A percentile compares a stretch with the other conserved stretches of the same genome.
Evolutionary conservation across 345 rosid genomes (phyloP).

Genomic region (Cardamine resedifolia): DNA sequence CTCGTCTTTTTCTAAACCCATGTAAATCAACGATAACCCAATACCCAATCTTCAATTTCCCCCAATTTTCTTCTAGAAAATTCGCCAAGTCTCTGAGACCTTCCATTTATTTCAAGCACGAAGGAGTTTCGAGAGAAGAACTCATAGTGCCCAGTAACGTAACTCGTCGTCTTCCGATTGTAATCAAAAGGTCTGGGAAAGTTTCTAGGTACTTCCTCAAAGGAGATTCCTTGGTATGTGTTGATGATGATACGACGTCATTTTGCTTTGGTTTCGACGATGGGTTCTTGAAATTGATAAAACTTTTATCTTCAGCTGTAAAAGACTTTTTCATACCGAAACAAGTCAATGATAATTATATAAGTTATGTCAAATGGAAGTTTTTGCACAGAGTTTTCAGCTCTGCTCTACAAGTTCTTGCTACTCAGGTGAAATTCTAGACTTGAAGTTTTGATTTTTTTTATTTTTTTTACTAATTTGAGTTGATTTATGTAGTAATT

Average conservation of each 20-base stretch:
- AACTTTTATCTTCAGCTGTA: conserved; percentile 43
- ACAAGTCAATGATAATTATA: conserved; percentile 56
- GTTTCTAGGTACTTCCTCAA: conserved; percentile 29
- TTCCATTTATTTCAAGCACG: conserved; percentile 21
- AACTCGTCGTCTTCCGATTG: conserved; percentile 14
- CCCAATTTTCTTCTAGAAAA: neutral
- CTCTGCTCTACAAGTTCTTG: conserved; percentile 91
- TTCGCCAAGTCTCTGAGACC: conserved; percentile 24
- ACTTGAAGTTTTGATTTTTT: neutral
- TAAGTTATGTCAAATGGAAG: conserved; percentile 87
- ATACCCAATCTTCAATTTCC: conserved; percentile 6
- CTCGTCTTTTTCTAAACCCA: conserved; percentile 21
- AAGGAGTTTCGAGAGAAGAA: conserved; percentile 9
- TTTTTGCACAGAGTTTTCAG: conserved; percentile 85
- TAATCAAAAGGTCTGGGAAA: conserved; percentile 21
- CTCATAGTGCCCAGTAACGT: neutral
- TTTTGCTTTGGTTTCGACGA: conserved; percentile 18
- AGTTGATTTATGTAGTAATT: neutral
- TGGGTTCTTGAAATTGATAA: conserved; percentile 39
- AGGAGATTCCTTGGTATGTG: conserved; percentile 28
- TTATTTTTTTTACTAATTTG: neutral
- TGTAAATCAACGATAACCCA: conserved; percentile 1
- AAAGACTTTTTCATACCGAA: conserved; percentile 79
- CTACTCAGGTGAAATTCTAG: conserved; percentile 65
- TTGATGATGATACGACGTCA: conserved; percentile 17